Percentiles rank a stretch among this genome's conserved stretches.
Evolutionary conservation across 495 filamentous ascomycete species (phyloP).

Genomic region (Aspergillus taichungensis): DNA sequence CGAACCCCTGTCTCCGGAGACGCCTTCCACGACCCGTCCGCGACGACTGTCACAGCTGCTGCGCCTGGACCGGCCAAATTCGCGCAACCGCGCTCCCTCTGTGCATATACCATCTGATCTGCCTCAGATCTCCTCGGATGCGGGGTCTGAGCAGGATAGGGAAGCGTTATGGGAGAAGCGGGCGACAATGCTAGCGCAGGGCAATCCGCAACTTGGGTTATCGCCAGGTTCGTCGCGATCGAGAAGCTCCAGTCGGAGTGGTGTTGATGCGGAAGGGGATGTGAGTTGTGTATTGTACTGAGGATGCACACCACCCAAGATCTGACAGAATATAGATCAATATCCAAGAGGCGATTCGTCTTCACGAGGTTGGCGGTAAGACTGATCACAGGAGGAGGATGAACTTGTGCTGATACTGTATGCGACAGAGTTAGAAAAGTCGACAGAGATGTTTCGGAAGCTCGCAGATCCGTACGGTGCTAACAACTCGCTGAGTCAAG

Average conservation of each 20-base stretch:
- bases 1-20: constrained; percentile 22
- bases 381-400: neutral
- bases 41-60: constrained; percentile 61
- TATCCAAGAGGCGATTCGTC: constrained; percentile 91
- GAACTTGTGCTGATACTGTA: constrained; percentile 1
- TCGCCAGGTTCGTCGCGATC: constrained; percentile 16
- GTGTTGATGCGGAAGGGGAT: constrained; percentile 33
- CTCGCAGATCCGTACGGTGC: constrained; percentile 77
- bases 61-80: constrained; percentile 54
- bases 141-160: constrained; percentile 40
- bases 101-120: constrained; percentile 70
- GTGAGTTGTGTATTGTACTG: constrained; percentile 17
- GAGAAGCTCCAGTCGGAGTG: constrained; percentile 26
- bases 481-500: constrained; percentile 91
- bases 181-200: constrained; percentile 72
- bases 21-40: constrained; percentile 15
- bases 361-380: constrained; percentile 77
- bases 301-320: no score
- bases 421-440: constrained; percentile 48
- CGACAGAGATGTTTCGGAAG: constrained; percentile 77
- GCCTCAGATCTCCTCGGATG: constrained; percentile 55
- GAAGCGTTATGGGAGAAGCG: constrained; percentile 75
- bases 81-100: constrained; percentile 45
- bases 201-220: constrained; percentile 40
- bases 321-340: constrained; percentile 46